phyloP scores from a whole-genome alignment of 2,329 filamentous ascomycete genomes.

The Colletotrichum siamense region DNA sequence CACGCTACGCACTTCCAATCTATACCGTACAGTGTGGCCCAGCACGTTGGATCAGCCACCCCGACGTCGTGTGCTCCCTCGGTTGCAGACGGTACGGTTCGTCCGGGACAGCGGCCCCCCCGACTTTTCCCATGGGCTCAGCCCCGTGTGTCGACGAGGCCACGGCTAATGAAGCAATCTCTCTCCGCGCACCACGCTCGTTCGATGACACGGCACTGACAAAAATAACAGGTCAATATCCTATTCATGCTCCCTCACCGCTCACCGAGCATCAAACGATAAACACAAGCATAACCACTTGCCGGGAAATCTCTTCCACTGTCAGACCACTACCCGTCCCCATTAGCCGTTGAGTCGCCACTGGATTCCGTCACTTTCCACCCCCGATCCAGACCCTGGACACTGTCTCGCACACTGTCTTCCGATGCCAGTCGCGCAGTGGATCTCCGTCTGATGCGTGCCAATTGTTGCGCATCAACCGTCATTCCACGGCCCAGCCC shows the following conservation, averaged over 20 bases:
- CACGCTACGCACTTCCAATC: not conserved
- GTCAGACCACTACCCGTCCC: not conserved
- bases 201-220: not conserved
- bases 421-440: not conserved
- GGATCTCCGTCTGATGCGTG: not conserved
- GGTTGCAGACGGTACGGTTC: not conserved
- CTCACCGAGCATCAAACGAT: not conserved
- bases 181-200: not conserved
- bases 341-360: slow-evolving; percentile 2
- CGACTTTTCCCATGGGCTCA: not conserved
- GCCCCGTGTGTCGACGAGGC: not conserved
- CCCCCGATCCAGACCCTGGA: not conserved
- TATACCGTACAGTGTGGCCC: not conserved
- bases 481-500: not conserved
- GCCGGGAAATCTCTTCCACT: not conserved
- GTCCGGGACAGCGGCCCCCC: not conserved
- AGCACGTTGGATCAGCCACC: not conserved
- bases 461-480: not conserved
- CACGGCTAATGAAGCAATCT: slow-evolving; percentile 2
- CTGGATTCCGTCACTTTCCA: not conserved
- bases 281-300: not conserved
- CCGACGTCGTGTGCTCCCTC: not conserved
- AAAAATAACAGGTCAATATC: not conserved
- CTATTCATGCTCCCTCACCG: not conserved
- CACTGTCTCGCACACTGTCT: slow-evolving; percentile 1